Percentiles rank a stretch among this genome's conserved stretches.
Conservation (phyloP, 2,329 filamentous ascomycete genomes). For the Botryotinia convoluta region DNA sequence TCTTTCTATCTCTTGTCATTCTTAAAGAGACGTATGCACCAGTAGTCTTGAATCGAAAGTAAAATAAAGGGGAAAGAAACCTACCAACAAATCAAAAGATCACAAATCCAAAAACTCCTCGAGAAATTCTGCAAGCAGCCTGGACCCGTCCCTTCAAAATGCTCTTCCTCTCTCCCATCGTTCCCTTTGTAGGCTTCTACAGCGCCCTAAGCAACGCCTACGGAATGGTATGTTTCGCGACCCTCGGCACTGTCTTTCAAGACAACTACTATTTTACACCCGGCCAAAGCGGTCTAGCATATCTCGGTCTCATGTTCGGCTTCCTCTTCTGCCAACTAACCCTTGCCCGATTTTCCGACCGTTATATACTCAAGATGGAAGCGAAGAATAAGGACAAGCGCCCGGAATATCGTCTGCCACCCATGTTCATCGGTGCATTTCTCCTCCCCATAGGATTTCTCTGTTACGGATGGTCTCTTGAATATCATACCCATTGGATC, state of each 20-base stretch:
- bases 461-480: conserved; percentile 57
- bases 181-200: neutral
- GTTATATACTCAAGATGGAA: conserved; percentile 29
- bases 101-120: neutral
- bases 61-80: conserved; percentile 12
- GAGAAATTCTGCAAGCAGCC: neutral
- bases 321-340: neutral
- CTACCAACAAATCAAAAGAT: neutral
- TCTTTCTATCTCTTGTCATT: conserved; percentile 42
- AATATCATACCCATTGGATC: conserved; percentile 55
- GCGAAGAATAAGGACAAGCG: conserved; percentile 43
- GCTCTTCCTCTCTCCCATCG: neutral
- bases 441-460: conserved; percentile 54
- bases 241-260: neutral
- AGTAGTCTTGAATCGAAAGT: conserved; percentile 46
- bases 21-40: conserved; percentile 51
- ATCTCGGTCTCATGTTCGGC: neutral
- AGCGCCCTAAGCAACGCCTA: neutral
- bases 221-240: conserved; percentile 6
- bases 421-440: conserved; percentile 49
- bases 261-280: neutral
- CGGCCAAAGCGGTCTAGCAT: neutral
- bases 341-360: neutral
- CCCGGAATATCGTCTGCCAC: conserved; percentile 41
- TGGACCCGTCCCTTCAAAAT: conserved; percentile 1